These are phyloP conservation scores for Annulohypoxylon moriforme DNA, from an alignment of 495 filamentous ascomycete genomes.

Conservation along the genomic window DNA sequence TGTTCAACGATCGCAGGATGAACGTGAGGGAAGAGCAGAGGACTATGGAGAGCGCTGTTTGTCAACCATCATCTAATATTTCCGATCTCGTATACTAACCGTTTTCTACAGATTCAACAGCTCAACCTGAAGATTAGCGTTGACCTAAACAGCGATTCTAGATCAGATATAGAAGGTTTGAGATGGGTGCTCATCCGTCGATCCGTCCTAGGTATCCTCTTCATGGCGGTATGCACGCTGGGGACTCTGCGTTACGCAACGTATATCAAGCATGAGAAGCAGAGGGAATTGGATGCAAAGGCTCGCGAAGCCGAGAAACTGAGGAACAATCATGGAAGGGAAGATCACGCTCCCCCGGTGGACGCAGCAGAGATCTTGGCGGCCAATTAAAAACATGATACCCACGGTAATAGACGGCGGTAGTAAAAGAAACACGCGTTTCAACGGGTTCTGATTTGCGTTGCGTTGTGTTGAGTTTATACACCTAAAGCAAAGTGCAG, in stretches of 20 bases:
- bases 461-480: not conserved
- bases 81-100: constrained; percentile 35
- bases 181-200: constrained; percentile 90
- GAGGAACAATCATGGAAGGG: constrained; percentile 50
- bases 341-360: constrained; percentile 51
- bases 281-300: constrained; percentile 53
- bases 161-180: constrained; percentile 89
- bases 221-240: constrained; percentile 62
- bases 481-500: not conserved
- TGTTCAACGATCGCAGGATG: constrained; percentile 98
- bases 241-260: constrained; percentile 62
- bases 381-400: constrained; percentile 55
- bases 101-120: constrained; percentile 76
- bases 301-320: constrained; percentile 49
- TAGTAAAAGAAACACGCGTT: constrained; percentile 20
- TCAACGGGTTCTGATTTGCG: not conserved
- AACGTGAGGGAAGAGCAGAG: constrained; percentile 85
- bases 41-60: constrained; percentile 76
- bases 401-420: constrained; percentile 43
- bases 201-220: constrained; percentile 82
- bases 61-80: constrained; percentile 35
- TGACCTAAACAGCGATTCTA: constrained; percentile 82
- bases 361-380: constrained; percentile 61
- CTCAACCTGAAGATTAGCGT: constrained; percentile 95
- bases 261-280: constrained; percentile 56